phyloP scores from a whole-genome alignment of 352 stramenopile genomes.

The Phytophthora kernoviae region DNA sequence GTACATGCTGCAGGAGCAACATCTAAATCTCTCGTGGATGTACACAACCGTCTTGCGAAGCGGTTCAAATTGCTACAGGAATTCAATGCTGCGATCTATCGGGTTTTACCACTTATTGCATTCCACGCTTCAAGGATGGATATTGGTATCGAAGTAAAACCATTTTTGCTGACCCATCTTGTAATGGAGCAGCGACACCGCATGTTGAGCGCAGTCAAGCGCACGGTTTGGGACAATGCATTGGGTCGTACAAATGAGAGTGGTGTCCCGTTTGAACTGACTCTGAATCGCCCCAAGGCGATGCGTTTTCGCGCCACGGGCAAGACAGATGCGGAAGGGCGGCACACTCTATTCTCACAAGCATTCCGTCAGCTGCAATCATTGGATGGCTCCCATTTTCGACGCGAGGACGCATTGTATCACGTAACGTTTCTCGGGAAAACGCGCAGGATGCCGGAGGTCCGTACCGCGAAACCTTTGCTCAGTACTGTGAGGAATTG shows the following conservation, averaged over 20 bases:
- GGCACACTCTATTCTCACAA: conserved; percentile 83
- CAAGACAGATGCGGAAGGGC: conserved; percentile 62
- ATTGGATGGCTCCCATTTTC: conserved; percentile 68
- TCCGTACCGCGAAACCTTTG: conserved; percentile 86
- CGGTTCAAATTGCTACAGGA: conserved; percentile 79
- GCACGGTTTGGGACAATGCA: conserved; percentile 71
- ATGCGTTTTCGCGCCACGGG: conserved; percentile 74
- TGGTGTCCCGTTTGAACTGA: conserved; percentile 61
- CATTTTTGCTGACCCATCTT: conserved; percentile 37
- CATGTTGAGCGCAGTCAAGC: conserved; percentile 81
- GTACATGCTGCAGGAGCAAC: background rate
- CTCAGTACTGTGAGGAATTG: conserved; percentile 79
- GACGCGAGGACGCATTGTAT: conserved; percentile 76
- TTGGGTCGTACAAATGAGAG: conserved; percentile 55
- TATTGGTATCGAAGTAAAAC: conserved; percentile 4
- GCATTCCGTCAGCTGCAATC: conserved; percentile 82
- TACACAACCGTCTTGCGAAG: conserved; percentile 53
- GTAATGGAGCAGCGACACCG: conserved; percentile 55
- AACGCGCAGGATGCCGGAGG: conserved; percentile 86
- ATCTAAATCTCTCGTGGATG: conserved; percentile 13
- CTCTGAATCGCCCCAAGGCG: conserved; percentile 81
- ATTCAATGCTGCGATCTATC: conserved; percentile 66
- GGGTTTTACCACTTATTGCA: conserved; percentile 57
- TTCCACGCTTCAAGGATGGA: conserved; percentile 33
- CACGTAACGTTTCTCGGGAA: conserved; percentile 88